A percentile compares a stretch with the other conserved stretches of the same genome.
These are phyloP conservation scores for Petunia secreta DNA, from an alignment of 257 asterid species.

Conservation along the genomic window DNA sequence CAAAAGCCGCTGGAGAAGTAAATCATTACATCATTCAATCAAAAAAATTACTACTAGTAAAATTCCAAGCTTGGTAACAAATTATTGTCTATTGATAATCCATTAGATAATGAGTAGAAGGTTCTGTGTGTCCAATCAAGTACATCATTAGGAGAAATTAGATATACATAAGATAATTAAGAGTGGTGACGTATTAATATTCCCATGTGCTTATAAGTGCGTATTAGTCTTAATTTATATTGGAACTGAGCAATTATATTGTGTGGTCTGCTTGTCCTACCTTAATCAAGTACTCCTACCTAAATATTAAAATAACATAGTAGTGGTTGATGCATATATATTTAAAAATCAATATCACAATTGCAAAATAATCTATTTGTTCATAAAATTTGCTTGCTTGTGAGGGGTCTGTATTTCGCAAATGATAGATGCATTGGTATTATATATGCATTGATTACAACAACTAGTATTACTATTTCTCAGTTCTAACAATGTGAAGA, in stretches of 20 bases:
- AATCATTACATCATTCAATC: background rate
- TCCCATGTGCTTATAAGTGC: too few relatives aligned
- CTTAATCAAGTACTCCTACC: background rate
- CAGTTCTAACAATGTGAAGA: background rate
- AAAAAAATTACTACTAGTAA: background rate
- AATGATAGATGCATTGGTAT: background rate
- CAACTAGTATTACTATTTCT: background rate
- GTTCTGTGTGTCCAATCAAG: background rate
- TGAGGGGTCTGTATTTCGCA: background rate
- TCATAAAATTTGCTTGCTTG: too few relatives aligned
- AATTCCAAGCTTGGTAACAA: background rate
- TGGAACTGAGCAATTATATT: background rate
- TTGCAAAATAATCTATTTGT: too few relatives aligned
- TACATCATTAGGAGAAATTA: background rate
- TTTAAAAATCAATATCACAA: too few relatives aligned
- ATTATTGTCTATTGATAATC: background rate
- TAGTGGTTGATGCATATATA: background rate
- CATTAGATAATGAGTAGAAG: background rate
- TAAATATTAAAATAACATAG: background rate
- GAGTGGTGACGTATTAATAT: too few relatives aligned
- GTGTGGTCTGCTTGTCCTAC: constrained; percentile 3
- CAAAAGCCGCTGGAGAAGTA: too few relatives aligned
- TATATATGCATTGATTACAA: background rate
- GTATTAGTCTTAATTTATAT: background rate
- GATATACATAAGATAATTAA: too few relatives aligned